Conservation (phyloP, 495 filamentous ascomycete species). For the Penicillium malachiteum region DNA sequence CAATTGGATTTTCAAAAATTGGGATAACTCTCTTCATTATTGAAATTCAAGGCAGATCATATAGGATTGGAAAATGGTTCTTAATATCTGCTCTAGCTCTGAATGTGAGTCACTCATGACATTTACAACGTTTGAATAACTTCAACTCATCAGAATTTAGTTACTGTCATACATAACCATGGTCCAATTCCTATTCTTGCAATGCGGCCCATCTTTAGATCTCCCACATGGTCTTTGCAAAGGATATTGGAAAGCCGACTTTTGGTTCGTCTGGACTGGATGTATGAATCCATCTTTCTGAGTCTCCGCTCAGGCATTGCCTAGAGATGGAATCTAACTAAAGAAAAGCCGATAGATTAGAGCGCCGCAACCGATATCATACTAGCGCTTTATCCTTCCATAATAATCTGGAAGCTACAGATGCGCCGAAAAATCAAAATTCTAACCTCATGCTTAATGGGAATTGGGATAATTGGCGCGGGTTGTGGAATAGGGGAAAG, state of each 20-base stretch:
- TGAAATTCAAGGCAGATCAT: neutral
- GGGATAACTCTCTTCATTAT: neutral
- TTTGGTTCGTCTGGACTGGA: neutral
- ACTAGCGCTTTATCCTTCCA: neutral
- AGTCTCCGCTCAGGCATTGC: too few relatives aligned
- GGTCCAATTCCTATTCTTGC: neutral
- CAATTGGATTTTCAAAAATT: neutral
- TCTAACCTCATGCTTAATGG: neutral
- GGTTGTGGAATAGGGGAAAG: neutral
- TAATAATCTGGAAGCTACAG: neutral
- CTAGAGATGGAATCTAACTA: neutral
- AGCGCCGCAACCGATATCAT: neutral
- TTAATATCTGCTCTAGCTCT: neutral
- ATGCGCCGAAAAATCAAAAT: neutral
- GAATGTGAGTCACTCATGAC: neutral
- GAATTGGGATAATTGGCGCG: neutral
- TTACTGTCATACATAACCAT: neutral
- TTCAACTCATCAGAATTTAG: neutral
- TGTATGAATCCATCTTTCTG: neutral
- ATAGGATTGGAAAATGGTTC: neutral
- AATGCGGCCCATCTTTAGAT: neutral
- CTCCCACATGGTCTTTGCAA: neutral
- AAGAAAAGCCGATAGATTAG: neutral
- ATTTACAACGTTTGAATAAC: neutral
- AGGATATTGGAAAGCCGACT: neutral